Conservation (phyloP, 305 asterid genomes). For the Fraxinus ornus region DNA sequence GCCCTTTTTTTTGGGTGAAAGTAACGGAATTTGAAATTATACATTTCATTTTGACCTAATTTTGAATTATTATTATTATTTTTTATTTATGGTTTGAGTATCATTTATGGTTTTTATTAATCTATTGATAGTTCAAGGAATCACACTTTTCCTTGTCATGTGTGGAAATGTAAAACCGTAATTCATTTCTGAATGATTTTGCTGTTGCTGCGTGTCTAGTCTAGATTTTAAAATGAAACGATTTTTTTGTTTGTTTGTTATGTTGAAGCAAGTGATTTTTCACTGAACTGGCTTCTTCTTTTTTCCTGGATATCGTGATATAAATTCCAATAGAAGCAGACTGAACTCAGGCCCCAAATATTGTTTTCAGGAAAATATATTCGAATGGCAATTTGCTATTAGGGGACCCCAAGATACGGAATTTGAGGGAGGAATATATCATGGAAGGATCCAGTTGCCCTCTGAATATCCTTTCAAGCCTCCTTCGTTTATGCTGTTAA, state of each 20-base stretch:
- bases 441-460: slow-evolving; percentile 91
- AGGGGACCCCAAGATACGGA: slow-evolving; percentile 81
- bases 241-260: not conserved
- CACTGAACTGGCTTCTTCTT: not conserved
- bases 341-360: slow-evolving; percentile 5
- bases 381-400: slow-evolving; percentile 94
- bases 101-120: not conserved
- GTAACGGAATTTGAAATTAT: not conserved
- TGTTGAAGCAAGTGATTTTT: not conserved
- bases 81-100: not conserved
- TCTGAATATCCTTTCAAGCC: slow-evolving; percentile 93
- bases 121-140: not conserved
- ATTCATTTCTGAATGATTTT: not conserved
- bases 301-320: not conserved
- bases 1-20: not conserved
- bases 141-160: not conserved
- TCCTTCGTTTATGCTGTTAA: slow-evolving; percentile 85
- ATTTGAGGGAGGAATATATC: slow-evolving; percentile 90
- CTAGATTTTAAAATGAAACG: not conserved
- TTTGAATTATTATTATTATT: not conserved
- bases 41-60: not conserved
- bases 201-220: not conserved
- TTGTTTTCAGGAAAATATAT: slow-evolving; percentile 69
- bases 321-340: not conserved
- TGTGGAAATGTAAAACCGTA: not conserved